Conservation (phyloP, 108 stramenopile genomes). For the Cafeteria roenbergensis region DNA sequence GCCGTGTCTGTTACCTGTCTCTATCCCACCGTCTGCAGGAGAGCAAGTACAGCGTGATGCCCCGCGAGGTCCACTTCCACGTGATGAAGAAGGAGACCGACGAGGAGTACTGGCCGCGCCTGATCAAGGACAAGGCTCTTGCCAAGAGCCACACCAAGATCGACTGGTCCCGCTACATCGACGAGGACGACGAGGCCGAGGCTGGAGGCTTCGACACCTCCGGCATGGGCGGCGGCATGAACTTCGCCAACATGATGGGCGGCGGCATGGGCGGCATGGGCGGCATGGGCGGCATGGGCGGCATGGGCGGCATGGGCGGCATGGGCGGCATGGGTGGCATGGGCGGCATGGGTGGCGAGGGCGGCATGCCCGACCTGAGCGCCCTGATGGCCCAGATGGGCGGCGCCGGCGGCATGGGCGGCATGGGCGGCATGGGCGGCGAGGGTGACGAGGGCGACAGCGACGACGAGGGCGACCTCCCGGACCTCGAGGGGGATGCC, state of each 20-base stretch:
- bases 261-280: neutral
- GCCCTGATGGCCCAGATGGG: neutral
- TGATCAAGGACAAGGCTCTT: constrained; percentile 42
- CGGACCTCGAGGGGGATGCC: constrained; percentile 1
- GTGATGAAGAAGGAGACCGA: constrained; percentile 38
- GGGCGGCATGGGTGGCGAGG: neutral
- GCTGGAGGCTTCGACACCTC: constrained; percentile 3
- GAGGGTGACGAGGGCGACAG: neutral
- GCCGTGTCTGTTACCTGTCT: no score
- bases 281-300: constrained; percentile 6
- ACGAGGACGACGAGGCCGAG: constrained; percentile 8
- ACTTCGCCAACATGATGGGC: constrained; percentile 8
- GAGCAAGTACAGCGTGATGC: constrained; percentile 39
- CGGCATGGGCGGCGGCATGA: neutral
- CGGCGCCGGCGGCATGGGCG: constrained; percentile 8
- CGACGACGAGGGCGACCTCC: neutral
- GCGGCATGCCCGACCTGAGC: neutral
- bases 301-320: neutral
- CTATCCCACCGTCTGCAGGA: constrained; percentile 19
- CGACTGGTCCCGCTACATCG: constrained; percentile 9
- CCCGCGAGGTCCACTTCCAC: constrained; percentile 35
- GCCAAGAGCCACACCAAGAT: constrained; percentile 32
- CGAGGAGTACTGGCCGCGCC: constrained; percentile 37
- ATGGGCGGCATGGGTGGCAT: neutral
- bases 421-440: neutral